Base-by-base conservation (phyloP, 2,329 filamentous ascomycete species). In the Xylaria sp. region DNA sequence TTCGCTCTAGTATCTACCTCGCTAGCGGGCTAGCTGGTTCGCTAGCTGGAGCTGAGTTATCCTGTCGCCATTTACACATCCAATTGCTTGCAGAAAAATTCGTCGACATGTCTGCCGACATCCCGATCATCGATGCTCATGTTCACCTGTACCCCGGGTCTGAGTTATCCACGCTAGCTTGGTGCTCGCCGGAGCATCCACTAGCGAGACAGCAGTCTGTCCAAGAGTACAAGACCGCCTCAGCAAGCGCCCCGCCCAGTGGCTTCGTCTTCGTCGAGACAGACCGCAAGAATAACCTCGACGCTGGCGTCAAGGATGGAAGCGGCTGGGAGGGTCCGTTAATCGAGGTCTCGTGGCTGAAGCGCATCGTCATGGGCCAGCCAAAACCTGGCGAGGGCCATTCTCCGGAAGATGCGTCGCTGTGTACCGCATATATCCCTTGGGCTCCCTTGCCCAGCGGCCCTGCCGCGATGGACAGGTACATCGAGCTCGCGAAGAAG, bases 251-350 rank as follows among this genome's bases (percentile, higher is more conserved):
- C 64, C 73, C 85, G 3, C 84, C 91, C 9, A 83, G 86, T 31
- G 93, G 92, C 65, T 95, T 94, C 81, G 85, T 97, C 73, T 94
- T 94, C 80, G 81, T 97, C 71, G 94, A 97, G 83, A 91, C 92
- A 13, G 94, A 97, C 80, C 91, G 93, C 72, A 88, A 87, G 75
- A 86, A 90, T 73, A 87, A 88, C 73, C 79, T 89, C 23, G 82
- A 82, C 25, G 77, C 84, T 8, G 84, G 83, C 25, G 80, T 75
- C 51, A 77, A 77, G 52, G 84, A 84, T 74, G 81, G 82, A 41
- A 79, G 81, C 31, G 90, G 91, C 80, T 95, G 93, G 85, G 82
- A 85, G 25, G 84, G 87, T 55, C 90, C 93, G 0, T 84, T 97
- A 3, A 84, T 88, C 66, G 94, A 97, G 81, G 85, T 97, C 34